These are phyloP conservation scores for Sporothrix phasma DNA, from an alignment of 2,329 filamentous ascomycete genomes.

Conservation along the genomic window DNA sequence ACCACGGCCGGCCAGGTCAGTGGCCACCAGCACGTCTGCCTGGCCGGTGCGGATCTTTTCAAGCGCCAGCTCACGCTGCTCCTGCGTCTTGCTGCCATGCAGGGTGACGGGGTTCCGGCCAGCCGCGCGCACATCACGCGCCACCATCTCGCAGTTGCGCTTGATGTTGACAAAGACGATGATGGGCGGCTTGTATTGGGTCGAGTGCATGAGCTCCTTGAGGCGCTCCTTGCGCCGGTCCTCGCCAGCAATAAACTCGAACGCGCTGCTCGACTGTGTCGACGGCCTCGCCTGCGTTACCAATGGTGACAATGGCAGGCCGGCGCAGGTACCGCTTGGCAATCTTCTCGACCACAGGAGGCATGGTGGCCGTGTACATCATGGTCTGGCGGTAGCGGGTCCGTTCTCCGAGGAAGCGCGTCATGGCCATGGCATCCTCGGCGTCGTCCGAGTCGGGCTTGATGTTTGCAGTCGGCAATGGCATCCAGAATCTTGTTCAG, in stretches of 20 bases:
- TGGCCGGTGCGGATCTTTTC: slow-evolving; percentile 70
- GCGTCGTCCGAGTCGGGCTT: slow-evolving; percentile 92
- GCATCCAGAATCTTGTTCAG: slow-evolving; percentile 97
- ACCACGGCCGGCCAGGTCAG: slow-evolving; percentile 90
- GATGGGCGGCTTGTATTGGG: slow-evolving; percentile 77
- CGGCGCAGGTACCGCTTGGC: slow-evolving; percentile 93
- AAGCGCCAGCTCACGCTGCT: slow-evolving; percentile 90
- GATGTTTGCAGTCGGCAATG: slow-evolving; percentile 80
- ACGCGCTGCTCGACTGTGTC: slow-evolving; percentile 97
- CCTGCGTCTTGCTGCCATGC: slow-evolving; percentile 93
- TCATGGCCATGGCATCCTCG: slow-evolving; percentile 80
- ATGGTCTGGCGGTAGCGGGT: slow-evolving; percentile 92
- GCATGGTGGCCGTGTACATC: slow-evolving; percentile 99
- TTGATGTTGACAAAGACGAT: slow-evolving; percentile 99
- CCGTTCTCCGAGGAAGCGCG: slow-evolving; percentile 60
- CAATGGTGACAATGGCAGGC: slow-evolving; percentile 88
- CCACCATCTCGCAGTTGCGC: slow-evolving; percentile 92
- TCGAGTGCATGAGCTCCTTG: slow-evolving; percentile 73
- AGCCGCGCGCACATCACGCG: slow-evolving; percentile 87
- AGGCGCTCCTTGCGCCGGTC: slow-evolving; percentile 95
- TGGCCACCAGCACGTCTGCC: slow-evolving; percentile 85
- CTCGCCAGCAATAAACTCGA: slow-evolving; percentile 79
- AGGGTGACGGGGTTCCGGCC: slow-evolving; percentile 84
- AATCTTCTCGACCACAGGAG: slow-evolving; percentile 80
- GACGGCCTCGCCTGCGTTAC: slow-evolving; percentile 88